A percentile compares a stretch with the other conserved stretches of the same genome.
Conservation (phyloP, 495 filamentous ascomycete species). For the Xylaria telfairii region DNA sequence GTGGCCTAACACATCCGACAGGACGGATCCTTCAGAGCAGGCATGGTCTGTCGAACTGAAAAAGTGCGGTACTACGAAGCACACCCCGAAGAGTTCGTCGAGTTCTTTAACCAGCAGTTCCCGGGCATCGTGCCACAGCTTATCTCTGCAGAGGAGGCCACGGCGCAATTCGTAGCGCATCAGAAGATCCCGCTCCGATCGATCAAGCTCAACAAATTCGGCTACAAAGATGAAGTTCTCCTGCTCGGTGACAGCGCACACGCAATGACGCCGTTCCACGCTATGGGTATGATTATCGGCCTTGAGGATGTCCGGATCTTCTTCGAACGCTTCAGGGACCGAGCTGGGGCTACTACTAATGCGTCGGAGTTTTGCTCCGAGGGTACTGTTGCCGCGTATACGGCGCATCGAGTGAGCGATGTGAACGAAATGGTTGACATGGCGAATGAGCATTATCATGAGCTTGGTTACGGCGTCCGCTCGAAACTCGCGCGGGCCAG, state of each 20-base stretch:
- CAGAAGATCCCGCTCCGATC: conserved; percentile 77
- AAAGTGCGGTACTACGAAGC: conserved; percentile 54
- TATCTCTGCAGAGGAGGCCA: conserved; percentile 63
- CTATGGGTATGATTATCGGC: conserved; percentile 73
- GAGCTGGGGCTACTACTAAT: neutral
- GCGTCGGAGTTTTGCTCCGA: neutral
- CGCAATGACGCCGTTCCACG: conserved; percentile 84
- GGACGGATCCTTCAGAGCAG: neutral
- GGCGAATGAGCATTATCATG: neutral
- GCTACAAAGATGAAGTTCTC: conserved; percentile 67
- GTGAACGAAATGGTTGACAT: conserved; percentile 2
- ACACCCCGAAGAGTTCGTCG: conserved; percentile 52
- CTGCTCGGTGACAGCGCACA: conserved; percentile 83
- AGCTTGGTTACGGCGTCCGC: neutral
- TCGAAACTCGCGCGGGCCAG: neutral
- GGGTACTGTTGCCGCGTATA: neutral
- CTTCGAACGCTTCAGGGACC: conserved; percentile 47
- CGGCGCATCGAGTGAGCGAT: neutral
- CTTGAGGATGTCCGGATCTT: conserved; percentile 72
- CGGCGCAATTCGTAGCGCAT: conserved; percentile 66
- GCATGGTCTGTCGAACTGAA: conserved; percentile 11
- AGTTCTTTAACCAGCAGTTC: conserved; percentile 72
- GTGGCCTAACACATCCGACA: too few species aligned
- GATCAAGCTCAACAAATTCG: conserved; percentile 77
- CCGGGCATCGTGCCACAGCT: conserved; percentile 71